Conservation (phyloP, 352 stramenopile genomes). For the Aphanomyces astaci region DNA sequence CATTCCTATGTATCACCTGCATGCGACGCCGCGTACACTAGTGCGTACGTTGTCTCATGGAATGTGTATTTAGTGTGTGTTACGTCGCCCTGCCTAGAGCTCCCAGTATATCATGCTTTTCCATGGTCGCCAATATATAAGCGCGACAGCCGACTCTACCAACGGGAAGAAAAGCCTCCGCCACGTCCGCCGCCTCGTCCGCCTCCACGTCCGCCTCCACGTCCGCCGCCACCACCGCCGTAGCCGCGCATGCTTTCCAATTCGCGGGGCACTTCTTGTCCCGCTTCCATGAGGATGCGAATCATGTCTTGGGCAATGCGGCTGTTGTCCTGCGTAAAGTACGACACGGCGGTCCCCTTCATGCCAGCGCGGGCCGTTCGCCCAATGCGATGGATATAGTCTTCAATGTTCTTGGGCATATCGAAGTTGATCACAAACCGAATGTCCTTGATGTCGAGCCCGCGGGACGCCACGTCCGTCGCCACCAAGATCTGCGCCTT, state of each 20-base stretch:
- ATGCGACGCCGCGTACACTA: no score
- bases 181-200: constrained; percentile 49
- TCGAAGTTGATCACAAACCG: constrained; percentile 99
- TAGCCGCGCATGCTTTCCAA: constrained; percentile 60
- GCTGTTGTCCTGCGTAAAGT: constrained; percentile 89
- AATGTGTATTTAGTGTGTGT: no score
- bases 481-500: constrained; percentile 94
- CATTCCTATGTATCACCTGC: no score
- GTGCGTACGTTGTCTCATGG: no score
- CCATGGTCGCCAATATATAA: constrained; percentile 12
- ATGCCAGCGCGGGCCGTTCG: constrained; percentile 96
- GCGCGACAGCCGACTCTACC: neutral
- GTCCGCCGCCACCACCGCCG: constrained; percentile 47
- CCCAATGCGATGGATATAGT: constrained; percentile 98
- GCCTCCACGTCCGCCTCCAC: constrained; percentile 28
- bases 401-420: constrained; percentile 98
- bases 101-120: no score
- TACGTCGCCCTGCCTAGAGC: no score
- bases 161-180: constrained; percentile 28
- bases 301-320: constrained; percentile 74
- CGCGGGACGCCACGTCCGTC: constrained; percentile 98
- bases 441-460: constrained; percentile 99
- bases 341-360: constrained; percentile 91
- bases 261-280: constrained; percentile 83
- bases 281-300: constrained; percentile 83